A percentile compares a stretch with the other conserved stretches of the same genome.
Evolutionary conservation across 2,329 filamentous ascomycete genomes (phyloP).

Genomic region (Fusarium tuaranense): DNA sequence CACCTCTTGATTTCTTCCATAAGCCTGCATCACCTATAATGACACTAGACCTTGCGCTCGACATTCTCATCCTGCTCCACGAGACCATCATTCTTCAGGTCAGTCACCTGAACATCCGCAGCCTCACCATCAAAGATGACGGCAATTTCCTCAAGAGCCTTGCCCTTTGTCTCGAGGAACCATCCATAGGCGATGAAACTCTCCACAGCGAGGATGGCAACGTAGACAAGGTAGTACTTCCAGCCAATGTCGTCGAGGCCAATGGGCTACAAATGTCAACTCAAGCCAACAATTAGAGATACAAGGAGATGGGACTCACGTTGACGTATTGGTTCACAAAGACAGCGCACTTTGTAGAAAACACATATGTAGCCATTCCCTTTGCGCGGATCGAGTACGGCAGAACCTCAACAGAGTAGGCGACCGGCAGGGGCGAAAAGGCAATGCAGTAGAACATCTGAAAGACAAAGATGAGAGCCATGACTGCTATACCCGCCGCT

Average conservation of each 20-base stretch:
- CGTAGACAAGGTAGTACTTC: constrained; percentile 70
- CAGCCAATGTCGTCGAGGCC: constrained; percentile 62
- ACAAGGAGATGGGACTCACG: not conserved
- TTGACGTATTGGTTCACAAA: constrained; percentile 57
- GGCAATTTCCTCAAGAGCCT: constrained; percentile 67
- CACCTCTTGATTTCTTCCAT: not conserved
- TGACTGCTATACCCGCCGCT: constrained; percentile 47
- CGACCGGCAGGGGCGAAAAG: constrained; percentile 62
- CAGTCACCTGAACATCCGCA: constrained; percentile 3
- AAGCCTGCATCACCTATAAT: not conserved
- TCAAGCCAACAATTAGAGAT: not conserved
- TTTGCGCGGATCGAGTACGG: constrained; percentile 64
- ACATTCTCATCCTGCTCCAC: constrained; percentile 2
- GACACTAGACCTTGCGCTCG: constrained; percentile 11
- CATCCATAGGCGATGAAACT: constrained; percentile 56
- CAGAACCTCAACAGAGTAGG: constrained; percentile 66
- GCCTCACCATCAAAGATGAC: constrained; percentile 56
- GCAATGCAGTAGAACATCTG: constrained; percentile 64
- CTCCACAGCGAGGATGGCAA: constrained; percentile 59
- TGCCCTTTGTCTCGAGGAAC: constrained; percentile 65
- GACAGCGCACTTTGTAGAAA: constrained; percentile 44
- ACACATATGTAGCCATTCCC: constrained; percentile 55
- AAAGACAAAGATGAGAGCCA: constrained; percentile 52
- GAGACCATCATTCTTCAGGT: constrained; percentile 3
- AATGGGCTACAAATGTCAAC: constrained; percentile 52